Percentiles rank a stretch among this genome's conserved stretches.
These are phyloP conservation scores for Emergomyces pasteurianus DNA, from an alignment of 2,329 filamentous ascomycete genomes.

Conservation along the genomic window DNA sequence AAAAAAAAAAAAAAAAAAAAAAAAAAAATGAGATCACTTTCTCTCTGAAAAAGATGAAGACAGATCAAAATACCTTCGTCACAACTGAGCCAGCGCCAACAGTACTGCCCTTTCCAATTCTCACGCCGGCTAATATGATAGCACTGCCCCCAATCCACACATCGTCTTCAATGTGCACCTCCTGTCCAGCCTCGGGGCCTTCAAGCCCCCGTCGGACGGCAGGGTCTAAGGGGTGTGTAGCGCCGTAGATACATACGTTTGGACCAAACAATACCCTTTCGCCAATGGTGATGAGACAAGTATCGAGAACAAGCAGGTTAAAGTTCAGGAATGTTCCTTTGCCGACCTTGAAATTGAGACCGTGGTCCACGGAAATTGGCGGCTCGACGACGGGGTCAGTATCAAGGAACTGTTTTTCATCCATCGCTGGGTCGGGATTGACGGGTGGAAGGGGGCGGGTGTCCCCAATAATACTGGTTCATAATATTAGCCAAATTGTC, in stretches of 20 bases:
- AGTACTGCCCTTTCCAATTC: slow-evolving; percentile 58
- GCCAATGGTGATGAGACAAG: slow-evolving; percentile 60
- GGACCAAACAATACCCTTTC: slow-evolving; percentile 65
- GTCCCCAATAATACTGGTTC: slow-evolving; percentile 48
- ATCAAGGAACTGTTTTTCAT: slow-evolving; percentile 52
- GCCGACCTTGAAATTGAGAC: slow-evolving; percentile 59
- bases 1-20: not conserved
- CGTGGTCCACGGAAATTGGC: slow-evolving; percentile 64
- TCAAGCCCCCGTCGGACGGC: slow-evolving; percentile 57
- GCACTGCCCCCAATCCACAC: slow-evolving; percentile 67
- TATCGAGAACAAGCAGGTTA: slow-evolving; percentile 65
- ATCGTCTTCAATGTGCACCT: slow-evolving; percentile 66
- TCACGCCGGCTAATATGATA: slow-evolving; percentile 62
- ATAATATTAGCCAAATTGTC: not conserved
- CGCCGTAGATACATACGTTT: slow-evolving; percentile 62
- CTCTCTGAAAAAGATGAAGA: not conserved
- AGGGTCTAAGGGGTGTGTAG: slow-evolving; percentile 65
- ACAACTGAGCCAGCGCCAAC: slow-evolving; percentile 74
- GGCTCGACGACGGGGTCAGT: slow-evolving; percentile 55
- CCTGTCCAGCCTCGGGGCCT: slow-evolving; percentile 61
- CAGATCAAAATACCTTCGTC: slow-evolving; percentile 44
- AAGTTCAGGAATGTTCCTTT: slow-evolving; percentile 62
- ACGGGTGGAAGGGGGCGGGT: slow-evolving; percentile 49
- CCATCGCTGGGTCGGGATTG: slow-evolving; percentile 46
- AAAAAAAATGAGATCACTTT: not conserved